Evolutionary conservation across 2,329 filamentous ascomycete species (phyloP).

Genomic region (Diaporthe citrichinensis): DNA sequence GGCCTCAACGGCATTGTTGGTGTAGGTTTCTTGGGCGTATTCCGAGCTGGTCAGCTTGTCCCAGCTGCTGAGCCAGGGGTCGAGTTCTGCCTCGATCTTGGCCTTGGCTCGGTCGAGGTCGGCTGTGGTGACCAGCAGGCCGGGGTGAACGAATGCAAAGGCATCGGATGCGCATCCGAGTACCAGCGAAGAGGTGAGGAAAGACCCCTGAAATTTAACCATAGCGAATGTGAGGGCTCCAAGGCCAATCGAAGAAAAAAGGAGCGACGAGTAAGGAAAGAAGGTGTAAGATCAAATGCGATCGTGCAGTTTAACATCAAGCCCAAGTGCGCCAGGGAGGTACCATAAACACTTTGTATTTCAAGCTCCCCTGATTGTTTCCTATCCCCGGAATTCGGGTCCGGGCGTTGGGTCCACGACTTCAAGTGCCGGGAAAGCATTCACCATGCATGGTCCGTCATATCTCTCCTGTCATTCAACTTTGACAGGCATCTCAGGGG

Average conservation of each 20-base stretch:
- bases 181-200: not conserved
- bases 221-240: slow-evolving; percentile 8
- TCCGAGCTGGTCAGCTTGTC: slow-evolving; percentile 11
- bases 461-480: not conserved
- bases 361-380: not conserved
- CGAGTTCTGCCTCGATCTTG: slow-evolving; percentile 19
- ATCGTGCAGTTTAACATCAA: not conserved
- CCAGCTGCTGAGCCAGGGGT: slow-evolving; percentile 37
- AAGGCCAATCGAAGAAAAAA: not conserved
- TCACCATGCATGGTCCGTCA: not conserved
- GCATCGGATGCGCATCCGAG: slow-evolving; percentile 7
- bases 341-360: not conserved
- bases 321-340: not conserved
- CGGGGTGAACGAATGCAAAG: slow-evolving; percentile 36
- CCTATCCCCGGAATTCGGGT: not conserved
- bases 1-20: slow-evolving; percentile 4
- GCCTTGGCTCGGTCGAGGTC: slow-evolving; percentile 32
- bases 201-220: slow-evolving; percentile 7
- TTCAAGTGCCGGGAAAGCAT: not conserved
- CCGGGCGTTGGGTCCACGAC: not conserved
- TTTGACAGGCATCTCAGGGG: slow-evolving; percentile 1
- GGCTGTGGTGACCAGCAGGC: slow-evolving; percentile 33
- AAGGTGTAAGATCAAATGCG: not conserved
- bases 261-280: not conserved
- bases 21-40: slow-evolving; percentile 31